phyloP scores from a whole-genome alignment of 306 rosid species.

The Malus sylvestris region DNA sequence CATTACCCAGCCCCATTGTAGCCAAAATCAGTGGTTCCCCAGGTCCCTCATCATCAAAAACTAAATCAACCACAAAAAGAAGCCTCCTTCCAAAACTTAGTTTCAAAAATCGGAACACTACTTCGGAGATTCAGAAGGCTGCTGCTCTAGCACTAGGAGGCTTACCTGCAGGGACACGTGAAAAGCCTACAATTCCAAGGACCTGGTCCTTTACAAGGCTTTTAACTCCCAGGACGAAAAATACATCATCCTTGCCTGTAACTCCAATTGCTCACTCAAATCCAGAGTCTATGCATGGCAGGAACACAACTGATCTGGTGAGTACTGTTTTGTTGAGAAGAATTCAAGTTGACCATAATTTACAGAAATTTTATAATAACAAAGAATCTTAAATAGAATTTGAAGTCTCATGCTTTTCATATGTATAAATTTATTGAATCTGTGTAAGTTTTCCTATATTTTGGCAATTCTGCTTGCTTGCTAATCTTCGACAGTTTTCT shows the following conservation, averaged over 20 bases:
- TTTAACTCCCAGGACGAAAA: conserved; percentile 33
- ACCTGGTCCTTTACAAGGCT: conserved; percentile 48
- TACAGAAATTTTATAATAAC: not conserved
- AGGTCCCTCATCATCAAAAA: conserved; percentile 39
- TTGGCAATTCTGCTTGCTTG: not conserved
- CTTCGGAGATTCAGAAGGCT: conserved; percentile 52
- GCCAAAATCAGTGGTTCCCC: conserved; percentile 32
- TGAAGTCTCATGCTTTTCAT: not conserved
- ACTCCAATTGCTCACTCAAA: conserved; percentile 52
- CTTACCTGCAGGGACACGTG: conserved; percentile 28
- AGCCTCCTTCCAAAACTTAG: conserved; percentile 55
- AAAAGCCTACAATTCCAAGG: conserved; percentile 45
- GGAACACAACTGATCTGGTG: conserved; percentile 24
- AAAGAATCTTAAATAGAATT: not conserved
- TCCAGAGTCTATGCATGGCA: conserved; percentile 55
- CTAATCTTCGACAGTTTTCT: not conserved
- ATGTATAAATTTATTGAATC: not conserved
- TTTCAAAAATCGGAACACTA: conserved; percentile 37
- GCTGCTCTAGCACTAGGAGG: conserved; percentile 43
- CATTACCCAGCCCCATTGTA: conserved; percentile 43
- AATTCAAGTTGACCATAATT: not conserved
- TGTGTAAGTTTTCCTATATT: not conserved
- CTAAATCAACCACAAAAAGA: conserved; percentile 31
- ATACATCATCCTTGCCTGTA: conserved; percentile 50
- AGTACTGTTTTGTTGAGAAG: conserved; percentile 16